Percentiles rank a stretch among this genome's conserved stretches.
phyloP scores from a whole-genome alignment of 2,329 filamentous ascomycete genomes.

The Dothiorella sarmentorum region DNA sequence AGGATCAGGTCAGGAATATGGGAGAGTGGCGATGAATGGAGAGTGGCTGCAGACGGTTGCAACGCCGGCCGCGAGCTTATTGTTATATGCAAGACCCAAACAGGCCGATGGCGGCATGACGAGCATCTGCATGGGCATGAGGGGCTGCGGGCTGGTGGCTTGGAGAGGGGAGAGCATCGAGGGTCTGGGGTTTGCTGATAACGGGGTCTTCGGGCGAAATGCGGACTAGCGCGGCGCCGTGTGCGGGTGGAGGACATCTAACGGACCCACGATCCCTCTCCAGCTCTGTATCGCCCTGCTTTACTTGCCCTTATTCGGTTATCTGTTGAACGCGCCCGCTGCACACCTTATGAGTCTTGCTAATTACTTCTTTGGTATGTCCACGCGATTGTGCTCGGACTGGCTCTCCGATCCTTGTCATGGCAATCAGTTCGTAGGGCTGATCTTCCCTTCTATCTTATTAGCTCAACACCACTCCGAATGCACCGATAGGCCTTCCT shows the following conservation, averaged over 20 bases:
- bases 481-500: no score
- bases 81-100: conserved; percentile 11
- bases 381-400: conserved; percentile 6
- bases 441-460: background rate
- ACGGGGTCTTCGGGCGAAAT: conserved; percentile 3
- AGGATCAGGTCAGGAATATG: background rate
- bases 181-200: background rate
- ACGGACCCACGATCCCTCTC: background rate
- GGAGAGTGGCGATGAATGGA: background rate
- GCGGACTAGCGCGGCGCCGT: conserved; percentile 3
- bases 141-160: conserved; percentile 3
- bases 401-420: background rate
- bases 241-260: conserved; percentile 7
- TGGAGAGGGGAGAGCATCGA: background rate
- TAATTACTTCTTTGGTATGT: conserved; percentile 6
- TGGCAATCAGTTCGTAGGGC: conserved; percentile 5
- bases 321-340: background rate
- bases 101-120: background rate
- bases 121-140: conserved; percentile 5
- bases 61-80: background rate
- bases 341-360: background rate
- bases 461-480: background rate
- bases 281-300: background rate
- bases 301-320: conserved; percentile 13
- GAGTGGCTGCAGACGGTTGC: background rate